These are phyloP conservation scores for Arabis hirsuta DNA, from an alignment of 345 rosid species.

Conservation along the genomic window DNA sequence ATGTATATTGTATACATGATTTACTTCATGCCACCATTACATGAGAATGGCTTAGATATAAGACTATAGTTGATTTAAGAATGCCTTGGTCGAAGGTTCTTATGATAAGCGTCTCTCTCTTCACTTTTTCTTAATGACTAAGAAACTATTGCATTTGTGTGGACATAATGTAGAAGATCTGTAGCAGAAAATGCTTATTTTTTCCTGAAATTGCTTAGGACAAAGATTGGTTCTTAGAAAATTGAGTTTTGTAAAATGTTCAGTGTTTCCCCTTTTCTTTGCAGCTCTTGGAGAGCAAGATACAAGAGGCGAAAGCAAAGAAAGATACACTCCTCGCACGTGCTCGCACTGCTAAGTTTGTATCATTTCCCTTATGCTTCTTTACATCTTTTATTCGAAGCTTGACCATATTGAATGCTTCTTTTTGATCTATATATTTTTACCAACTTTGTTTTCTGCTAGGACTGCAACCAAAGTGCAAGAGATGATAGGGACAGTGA, in stretches of 20 bases:
- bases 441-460: slow-evolving; percentile 19
- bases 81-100: neutral
- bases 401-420: neutral
- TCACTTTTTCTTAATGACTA: neutral
- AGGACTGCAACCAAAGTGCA: slow-evolving; percentile 83
- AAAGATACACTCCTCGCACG: slow-evolving; percentile 95
- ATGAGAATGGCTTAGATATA: slow-evolving; percentile 11
- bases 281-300: slow-evolving; percentile 98
- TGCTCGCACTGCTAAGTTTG: slow-evolving; percentile 48
- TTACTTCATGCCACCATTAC: slow-evolving; percentile 16
- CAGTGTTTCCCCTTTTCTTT: slow-evolving; percentile 24
- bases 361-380: slow-evolving; percentile 10
- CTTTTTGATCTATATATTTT: neutral
- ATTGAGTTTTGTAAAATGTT: slow-evolving; percentile 5
- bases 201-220: slow-evolving; percentile 16
- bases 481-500: slow-evolving; percentile 81
- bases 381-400: slow-evolving; percentile 4
- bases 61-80: neutral
- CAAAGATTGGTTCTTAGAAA: slow-evolving; percentile 21
- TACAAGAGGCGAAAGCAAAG: slow-evolving; percentile 96
- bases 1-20: slow-evolving; percentile 13
- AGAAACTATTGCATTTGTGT: slow-evolving; percentile 1
- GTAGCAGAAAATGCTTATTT: neutral
- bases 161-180: slow-evolving; percentile 7
- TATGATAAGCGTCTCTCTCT: neutral